Evolutionary conservation across 108 stramenopile genomes (phyloP), one percentile per base, ranked within the genome.

Genomic region (Cyclotella baltica): DNA sequence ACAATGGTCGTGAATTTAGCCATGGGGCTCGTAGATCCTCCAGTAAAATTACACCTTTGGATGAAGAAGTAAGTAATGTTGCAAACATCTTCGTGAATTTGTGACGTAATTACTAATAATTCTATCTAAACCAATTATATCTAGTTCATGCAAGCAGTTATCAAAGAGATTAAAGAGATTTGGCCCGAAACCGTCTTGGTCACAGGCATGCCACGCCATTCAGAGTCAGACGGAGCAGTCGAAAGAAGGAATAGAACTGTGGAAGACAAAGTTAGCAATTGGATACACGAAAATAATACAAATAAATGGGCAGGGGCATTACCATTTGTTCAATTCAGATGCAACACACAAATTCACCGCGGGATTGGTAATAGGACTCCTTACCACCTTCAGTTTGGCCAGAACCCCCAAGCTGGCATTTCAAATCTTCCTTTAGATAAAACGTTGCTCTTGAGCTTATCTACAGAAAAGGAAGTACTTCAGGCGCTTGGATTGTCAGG

Each of bases 201-300:
- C 55, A 22, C 25, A 27, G 55, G 55, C 11, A 56, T 11, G 11
- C 55, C 55, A n/a, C 55, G 55, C 25, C 55, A 56, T 23, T 56
- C 55, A 23, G 55, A 56, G 55, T 56, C 55, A 11, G 25, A 56
- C 25, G 55, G 55, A 25, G 55, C 23, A 27, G 25, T 56, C 11
- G 55, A 56, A 25, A 56, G 55, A 27, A 56, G 55, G 25, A 56
- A 56, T 25, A 56, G 55, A 23, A 56, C 55, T 23, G 20, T 56
- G 11, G 55, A 56, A 23, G 55, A 56, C 23, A 56, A 27, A 27
- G 11, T 56, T 11, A 27, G 55, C 20, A 27, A 22, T 25, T 56
- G 55, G 20, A 56, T 56, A 23, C 25, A 27, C 55, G 25, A 56
- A 25, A 27, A 56, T 27, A 56, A 56, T n/a, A 23, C 55, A 56